phyloP scores from a whole-genome alignment of 78 protist species.

The Tieghemostelium lacteum region DNA sequence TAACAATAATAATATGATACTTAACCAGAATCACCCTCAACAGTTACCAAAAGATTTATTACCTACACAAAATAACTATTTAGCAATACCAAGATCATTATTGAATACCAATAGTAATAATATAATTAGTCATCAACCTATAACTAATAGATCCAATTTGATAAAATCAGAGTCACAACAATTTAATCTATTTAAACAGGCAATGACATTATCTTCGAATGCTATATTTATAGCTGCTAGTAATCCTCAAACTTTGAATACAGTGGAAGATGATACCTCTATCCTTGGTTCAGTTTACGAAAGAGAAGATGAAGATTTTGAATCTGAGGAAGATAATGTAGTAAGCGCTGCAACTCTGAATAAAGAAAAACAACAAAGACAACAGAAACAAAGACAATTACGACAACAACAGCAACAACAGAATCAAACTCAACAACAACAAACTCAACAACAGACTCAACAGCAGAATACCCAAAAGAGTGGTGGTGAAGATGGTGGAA shows the following conservation, averaged over 20 bases:
- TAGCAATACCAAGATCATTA: too few relatives aligned
- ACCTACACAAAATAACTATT: too few relatives aligned
- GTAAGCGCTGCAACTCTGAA: neutral
- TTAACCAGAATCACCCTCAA: too few relatives aligned
- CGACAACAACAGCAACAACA: neutral
- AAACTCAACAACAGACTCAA: neutral
- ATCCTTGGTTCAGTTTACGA: constrained; percentile 25
- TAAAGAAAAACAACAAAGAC: neutral
- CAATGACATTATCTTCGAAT: constrained; percentile 53
- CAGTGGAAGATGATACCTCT: neutral
- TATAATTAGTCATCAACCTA: too few relatives aligned
- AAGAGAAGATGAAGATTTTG: constrained; percentile 29
- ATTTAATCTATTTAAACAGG: neutral
- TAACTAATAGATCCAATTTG: neutral
- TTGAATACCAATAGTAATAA: too few relatives aligned
- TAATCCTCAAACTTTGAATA: constrained; percentile 1
- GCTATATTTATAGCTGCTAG: constrained; percentile 60
- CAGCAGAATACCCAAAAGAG: neutral
- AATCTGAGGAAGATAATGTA: neutral
- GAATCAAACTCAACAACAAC: neutral
- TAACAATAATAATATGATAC: too few relatives aligned
- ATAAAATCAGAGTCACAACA: neutral
- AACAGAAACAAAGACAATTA: neutral
- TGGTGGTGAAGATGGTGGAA: neutral
- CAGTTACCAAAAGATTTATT: too few relatives aligned